Base-by-base conservation (phyloP, 1,284 basidiomycete species). In the Rhodotorula sp. region DNA sequence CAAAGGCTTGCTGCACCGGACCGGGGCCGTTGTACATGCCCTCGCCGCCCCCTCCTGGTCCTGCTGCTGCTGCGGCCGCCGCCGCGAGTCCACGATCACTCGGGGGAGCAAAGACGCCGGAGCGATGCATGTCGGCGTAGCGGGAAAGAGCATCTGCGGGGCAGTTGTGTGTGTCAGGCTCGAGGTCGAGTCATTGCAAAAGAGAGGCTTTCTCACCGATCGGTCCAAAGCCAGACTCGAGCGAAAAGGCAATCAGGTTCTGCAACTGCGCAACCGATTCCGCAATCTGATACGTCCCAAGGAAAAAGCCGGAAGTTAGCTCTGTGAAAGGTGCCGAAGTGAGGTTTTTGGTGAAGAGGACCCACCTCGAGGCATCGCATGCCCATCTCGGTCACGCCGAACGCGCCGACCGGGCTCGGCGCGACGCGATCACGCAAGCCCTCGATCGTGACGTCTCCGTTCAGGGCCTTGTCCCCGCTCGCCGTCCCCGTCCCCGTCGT, bases 281-380 rank as follows among this genome's bases (percentile, higher is more conserved):
- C 31, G 75, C 73, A 31, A 76, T 76, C 72, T 76, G n/a, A n/a
- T n/a, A n/a, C n/a, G n/a, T n/a, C n/a, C n/a, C n/a, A n/a, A n/a
- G n/a, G n/a, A 43, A 2, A 43, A 2, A 43, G 14, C 2, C 7
- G 10, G 38, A 12, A 14, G 38, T 43, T 10, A 43, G 38, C 10
- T 43, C 10, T 43, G 12, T 43, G 12, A 5, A 43, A 43, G 38
- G 10, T 43, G 6, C 38, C 38, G 38, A 43, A 10, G 38, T 43
- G 28, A 28, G 28, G 28, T 28, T 28, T 28, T 28, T 28, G 28
- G 28, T 28, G 28, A 3, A 28, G 28, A 28, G 2, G 28, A 16
- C 69, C 56, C 43, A 75, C 74, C 67, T 76, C 75, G 43, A 76
- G 67, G 19, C 75, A 76, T 19, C 75, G 52, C 75, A 76, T 76